Percentiles rank a stretch among this genome's conserved stretches.
Conservation (phyloP, 768 basidiomycete genomes). For the Boletus rufocinnamomeus region DNA sequence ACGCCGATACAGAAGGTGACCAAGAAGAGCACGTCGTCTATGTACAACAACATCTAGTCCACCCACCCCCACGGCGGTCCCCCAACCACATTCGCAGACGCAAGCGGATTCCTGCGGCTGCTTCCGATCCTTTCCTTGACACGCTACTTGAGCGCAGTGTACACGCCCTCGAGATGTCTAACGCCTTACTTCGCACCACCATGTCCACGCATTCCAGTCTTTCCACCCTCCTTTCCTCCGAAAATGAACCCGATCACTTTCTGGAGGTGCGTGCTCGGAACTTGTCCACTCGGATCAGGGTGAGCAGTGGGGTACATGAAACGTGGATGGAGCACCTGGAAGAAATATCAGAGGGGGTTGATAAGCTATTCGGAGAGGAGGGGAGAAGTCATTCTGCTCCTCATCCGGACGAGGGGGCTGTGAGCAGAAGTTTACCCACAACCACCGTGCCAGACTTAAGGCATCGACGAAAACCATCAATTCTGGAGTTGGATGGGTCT, state of each 20-base stretch:
- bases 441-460: conserved; percentile 34
- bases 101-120: conserved; percentile 30
- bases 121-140: conserved; percentile 63
- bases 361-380: conserved; percentile 50
- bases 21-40: conserved; percentile 22
- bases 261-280: conserved; percentile 52
- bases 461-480: conserved; percentile 48
- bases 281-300: conserved; percentile 53
- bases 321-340: conserved; percentile 71
- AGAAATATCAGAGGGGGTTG: conserved; percentile 63
- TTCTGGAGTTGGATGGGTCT: conserved; percentile 39
- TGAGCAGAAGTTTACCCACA: conserved; percentile 51
- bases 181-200: conserved; percentile 72
- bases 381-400: conserved; percentile 7
- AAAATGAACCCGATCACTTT: conserved; percentile 46
- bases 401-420: conserved; percentile 22
- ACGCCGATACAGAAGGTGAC: conserved; percentile 60
- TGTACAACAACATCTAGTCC: conserved; percentile 30
- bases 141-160: conserved; percentile 80
- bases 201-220: conserved; percentile 68
- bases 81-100: conserved; percentile 25
- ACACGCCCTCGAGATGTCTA: conserved; percentile 84
- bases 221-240: conserved; percentile 50
- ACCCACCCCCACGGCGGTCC: conserved; percentile 39
- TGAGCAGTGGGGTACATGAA: conserved; percentile 46